Evolutionary conservation across 805 yeast species (phyloP), one percentile per base, ranked within the genome.

Genomic region (Pachysolen tannophilus): DNA sequence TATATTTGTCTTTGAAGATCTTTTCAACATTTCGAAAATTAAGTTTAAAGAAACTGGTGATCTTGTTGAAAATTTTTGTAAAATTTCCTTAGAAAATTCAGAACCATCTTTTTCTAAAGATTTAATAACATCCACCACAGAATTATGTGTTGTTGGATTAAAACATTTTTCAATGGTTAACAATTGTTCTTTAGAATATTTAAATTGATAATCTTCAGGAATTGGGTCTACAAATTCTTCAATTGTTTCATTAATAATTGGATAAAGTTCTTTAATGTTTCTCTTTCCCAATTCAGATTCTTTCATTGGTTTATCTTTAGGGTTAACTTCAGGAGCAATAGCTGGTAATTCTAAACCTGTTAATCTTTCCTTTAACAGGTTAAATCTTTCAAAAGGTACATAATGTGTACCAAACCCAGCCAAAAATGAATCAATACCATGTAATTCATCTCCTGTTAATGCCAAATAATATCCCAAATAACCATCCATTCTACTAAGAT

Each of bases 401-500:
- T 77, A 92, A 55, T 92, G 98, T 10, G 97, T 86, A 27, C 95
- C 94, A 44, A 82, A 70, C 21, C 97, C 97, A 7, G 81, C 69
- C 44, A 79, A 56, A 50, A 85, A 79, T n/a, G 82, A 78, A 52
- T 90, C 97, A 44, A 69, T 63, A 11, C 97, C 97, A 37, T 62
- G 56, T 40, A 92, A 59, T 15, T 79, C 69, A 42, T 80, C 82
- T 32, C 96, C 95, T 1, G 97, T 88, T 46, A 88, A 62, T 20
- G 95, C 92, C 43, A 85, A 61, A 58, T 82, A 92, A 54, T 80
- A 73, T 32, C 97, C 97, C 41, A 88, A 61, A 46, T 84, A 76
- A 34, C 84, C 85, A 48, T 85, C 87, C 41, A 86, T 60, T 43
- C 82, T 74, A 23, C 95, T 87, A 47, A 92, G 64, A 60, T 87